Evolutionary conservation across 1,284 basidiomycete species (phyloP), one percentile per base, ranked within the genome.

Genomic region (Moesziomyces antarcticus): DNA sequence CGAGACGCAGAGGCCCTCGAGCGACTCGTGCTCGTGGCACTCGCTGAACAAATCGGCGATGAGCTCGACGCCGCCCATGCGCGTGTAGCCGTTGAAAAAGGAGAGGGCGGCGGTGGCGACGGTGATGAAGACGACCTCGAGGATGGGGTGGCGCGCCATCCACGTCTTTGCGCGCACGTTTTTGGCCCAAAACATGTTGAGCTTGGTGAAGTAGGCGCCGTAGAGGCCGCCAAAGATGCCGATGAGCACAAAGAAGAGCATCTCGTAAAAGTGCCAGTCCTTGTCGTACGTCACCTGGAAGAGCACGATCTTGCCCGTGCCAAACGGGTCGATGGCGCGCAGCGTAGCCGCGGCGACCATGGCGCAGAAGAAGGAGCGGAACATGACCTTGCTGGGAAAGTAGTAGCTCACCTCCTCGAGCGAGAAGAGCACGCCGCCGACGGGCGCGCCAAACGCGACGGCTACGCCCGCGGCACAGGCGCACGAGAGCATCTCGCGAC

Each of bases 31-130:
- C 90, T 92, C 56, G 43, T 74, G 71, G 62, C 72, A 85, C 81
- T 69, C 77, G 67, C 73, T 79, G 61, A 85, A 84, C 20, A 85
- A 76, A 27, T 87, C 86, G 25, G 78, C 83, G 45, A 99, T 92
- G 18, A 98, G 90, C 83, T 98, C 94, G 11, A 95, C 95, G 3
- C 95, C 95, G 47, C 94, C 92, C 91, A 97, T 94, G 33, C 92
- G 90, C 6, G 93, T 92, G 82, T 91, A 97, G 0, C 92, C 91
- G 84, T 97, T 97, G 65, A 93, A 85, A 86, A 95, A 97, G 74
- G 91, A 92, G 91, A 90, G 1, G 93, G 42, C 47, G 7, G 56
- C 57, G 45, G 79, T 56, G 50, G 58, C 50, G 11, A 60, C 84
- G 65, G 90, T 79, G 78, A 95, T 93, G 64, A 95, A 82, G 40